Base-by-base conservation (phyloP, 257 asterid species). In the Penstemon newberryi region DNA sequence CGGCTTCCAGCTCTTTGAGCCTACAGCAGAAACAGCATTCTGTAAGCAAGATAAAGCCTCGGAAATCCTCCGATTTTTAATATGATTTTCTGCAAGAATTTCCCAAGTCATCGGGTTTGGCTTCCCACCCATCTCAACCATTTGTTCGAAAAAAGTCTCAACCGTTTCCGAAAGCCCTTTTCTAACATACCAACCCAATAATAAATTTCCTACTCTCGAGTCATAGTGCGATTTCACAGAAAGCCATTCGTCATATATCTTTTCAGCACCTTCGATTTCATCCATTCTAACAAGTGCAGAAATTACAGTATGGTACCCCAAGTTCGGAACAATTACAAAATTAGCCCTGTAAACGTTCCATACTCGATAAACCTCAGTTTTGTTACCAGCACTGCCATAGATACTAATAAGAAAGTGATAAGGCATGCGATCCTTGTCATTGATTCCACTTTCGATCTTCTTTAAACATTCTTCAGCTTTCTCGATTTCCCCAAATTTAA, bases 51-150 rank as follows among this genome's bases (percentile, higher is more conserved):
- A 84, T 59, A 94, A 25, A 63, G 96, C 98, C 79, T 89, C 87
- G 0, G 87, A 60, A 40, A 83, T 58, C 72, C 86, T 86, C 80
- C 70, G 59, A 3, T 78, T 80, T 53, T 60, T 81, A 44, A 94
- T 82, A 43, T 85, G 95, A 70, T 79, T 70, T 78, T 91, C 98
- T 4, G 96, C 80, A 61, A 94, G 75, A 37, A 91, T 89, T 81
- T 89, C 99, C 95, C 95, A 91, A 36, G 99, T 89, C 80, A 66
- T 74, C 0, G 96, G 75, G 74, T 85, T 94, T 19, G 96, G 90
- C 66, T 81, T 81, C 43, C 93, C 96, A 44, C 99, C 99, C 2
- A 7, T 72, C 72, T 81, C 86, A 46, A 81, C 67, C 78, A 94
- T 87, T 77, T 84, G 83, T 45, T 80, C 84, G 37, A 86, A 89